phyloP scores from a whole-genome alignment of 192 early-diverging fungal species.

The Backusella tarrabulga region DNA sequence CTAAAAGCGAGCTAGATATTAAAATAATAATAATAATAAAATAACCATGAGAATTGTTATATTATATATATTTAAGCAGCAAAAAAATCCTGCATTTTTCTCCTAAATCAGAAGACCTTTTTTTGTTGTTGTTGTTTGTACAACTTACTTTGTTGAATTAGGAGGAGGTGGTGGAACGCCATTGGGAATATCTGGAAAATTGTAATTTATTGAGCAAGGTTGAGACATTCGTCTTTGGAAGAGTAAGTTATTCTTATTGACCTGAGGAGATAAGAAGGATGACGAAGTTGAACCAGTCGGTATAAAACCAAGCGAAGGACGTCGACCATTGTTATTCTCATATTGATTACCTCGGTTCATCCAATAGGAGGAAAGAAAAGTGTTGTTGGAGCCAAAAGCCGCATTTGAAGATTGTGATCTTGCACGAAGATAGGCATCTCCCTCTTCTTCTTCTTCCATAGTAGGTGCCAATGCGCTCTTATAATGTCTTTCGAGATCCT shows the following conservation, averaged over 20 bases:
- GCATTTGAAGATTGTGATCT: slow-evolving; percentile 9
- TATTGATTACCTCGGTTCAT: background rate
- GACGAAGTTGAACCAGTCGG: slow-evolving; percentile 30
- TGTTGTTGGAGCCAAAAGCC: background rate
- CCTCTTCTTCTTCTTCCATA: slow-evolving; percentile 15
- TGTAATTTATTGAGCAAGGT: background rate
- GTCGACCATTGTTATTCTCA: background rate
- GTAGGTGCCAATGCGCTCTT: slow-evolving; percentile 3
- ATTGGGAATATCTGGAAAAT: slow-evolving; percentile 14
- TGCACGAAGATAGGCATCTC: background rate
- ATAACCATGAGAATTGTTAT: slow-evolving; percentile 1
- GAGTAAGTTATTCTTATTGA: background rate
- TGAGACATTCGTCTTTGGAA: slow-evolving; percentile 11
- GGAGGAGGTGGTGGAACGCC: background rate
- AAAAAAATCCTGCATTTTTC: slow-evolving; percentile 7
- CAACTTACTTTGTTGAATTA: slow-evolving; percentile 3
- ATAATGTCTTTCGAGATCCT: slow-evolving; percentile 12
- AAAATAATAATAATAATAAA: background rate
- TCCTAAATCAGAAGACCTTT: background rate
- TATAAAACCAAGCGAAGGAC: slow-evolving; percentile 5
- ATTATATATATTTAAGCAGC: background rate
- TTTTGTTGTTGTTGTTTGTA: background rate
- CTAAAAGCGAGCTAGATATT: background rate
- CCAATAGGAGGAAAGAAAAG: background rate
- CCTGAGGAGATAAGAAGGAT: slow-evolving; percentile 35